Percentiles rank a stretch among this genome's conserved stretches.
Conservation (phyloP, 2,329 filamentous ascomycete species). For the Cryphonectria japonica region DNA sequence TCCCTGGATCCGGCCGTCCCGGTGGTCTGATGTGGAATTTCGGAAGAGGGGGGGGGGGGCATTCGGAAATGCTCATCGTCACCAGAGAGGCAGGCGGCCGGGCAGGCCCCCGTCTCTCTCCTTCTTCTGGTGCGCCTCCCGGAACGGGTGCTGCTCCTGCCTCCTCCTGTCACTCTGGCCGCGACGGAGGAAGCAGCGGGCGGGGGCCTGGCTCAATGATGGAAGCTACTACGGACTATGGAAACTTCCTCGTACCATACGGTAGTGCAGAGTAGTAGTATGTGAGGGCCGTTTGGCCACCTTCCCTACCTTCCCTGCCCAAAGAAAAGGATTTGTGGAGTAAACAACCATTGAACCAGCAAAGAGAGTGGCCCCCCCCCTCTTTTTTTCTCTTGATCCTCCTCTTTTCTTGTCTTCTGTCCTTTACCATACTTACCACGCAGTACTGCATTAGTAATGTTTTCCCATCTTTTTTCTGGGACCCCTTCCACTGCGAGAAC, state of each 20-base stretch:
- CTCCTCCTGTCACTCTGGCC: constrained; percentile 24
- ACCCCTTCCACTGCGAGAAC: neutral
- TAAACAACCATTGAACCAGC: constrained; percentile 10
- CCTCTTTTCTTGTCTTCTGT: neutral
- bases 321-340: constrained; percentile 6
- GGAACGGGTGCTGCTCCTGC: neutral
- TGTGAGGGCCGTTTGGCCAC: neutral
- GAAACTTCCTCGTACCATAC: constrained; percentile 1
- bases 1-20: too few relatives aligned
- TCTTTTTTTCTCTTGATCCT: neutral
- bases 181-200: constrained; percentile 17
- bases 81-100: too few relatives aligned
- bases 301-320: too few relatives aligned
- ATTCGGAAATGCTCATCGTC: constrained; percentile 5
- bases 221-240: neutral
- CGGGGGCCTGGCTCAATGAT: neutral
- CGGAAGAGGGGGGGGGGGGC: neutral
- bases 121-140: neutral
- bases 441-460: too few relatives aligned
- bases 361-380: neutral
- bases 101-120: too few relatives aligned
- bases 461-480: too few relatives aligned
- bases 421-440: too few relatives aligned
- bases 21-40: too few relatives aligned
- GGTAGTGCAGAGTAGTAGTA: too few relatives aligned